Evolutionary conservation across 192 early-diverging fungal genomes (phyloP).

Genomic region (Martensiomyces pterosporus): DNA sequence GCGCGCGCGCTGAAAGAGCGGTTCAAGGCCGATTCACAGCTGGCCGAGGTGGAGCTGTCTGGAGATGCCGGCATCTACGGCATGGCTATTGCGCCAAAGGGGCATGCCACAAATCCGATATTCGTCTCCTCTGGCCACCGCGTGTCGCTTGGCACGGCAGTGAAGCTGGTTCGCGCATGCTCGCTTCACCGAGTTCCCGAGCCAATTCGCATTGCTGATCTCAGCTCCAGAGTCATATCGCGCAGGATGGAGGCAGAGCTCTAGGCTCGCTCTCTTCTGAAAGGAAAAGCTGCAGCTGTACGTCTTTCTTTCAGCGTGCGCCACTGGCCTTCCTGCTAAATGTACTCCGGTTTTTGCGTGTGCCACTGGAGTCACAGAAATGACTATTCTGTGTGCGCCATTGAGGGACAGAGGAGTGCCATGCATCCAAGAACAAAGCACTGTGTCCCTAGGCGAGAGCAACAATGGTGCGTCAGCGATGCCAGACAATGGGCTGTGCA

Average conservation of each 20-base stretch:
- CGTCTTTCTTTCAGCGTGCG: too few relatives aligned
- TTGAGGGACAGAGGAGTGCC: too few relatives aligned
- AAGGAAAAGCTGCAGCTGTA: too few relatives aligned
- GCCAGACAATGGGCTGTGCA: too few relatives aligned
- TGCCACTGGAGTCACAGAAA: too few relatives aligned
- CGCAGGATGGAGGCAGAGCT: slow-evolving; percentile 16
- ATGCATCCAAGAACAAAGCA: too few relatives aligned
- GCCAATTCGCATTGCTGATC: slow-evolving; percentile 87
- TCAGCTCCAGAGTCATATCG: slow-evolving; percentile 19
- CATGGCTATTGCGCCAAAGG: slow-evolving; percentile 50
- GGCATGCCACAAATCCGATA: slow-evolving; percentile 66
- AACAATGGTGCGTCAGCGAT: too few relatives aligned
- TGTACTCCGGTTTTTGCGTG: too few relatives aligned
- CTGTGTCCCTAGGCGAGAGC: too few relatives aligned
- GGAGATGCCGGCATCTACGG: slow-evolving; percentile 51
- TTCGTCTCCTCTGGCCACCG: slow-evolving; percentile 86
- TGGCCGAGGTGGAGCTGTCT: slow-evolving; percentile 48
- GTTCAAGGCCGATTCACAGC: slow-evolving; percentile 29
- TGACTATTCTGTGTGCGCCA: too few relatives aligned
- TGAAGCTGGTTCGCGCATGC: slow-evolving; percentile 60
- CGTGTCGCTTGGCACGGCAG: slow-evolving; percentile 64
- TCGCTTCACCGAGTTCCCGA: slow-evolving; percentile 75
- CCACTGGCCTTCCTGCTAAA: too few relatives aligned
- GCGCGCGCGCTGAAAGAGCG: slow-evolving; percentile 54
- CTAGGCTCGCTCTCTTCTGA: too few relatives aligned